These are phyloP conservation scores for Clavispora phyllophila DNA, from an alignment of 805 yeast species.

Conservation along the genomic window DNA sequence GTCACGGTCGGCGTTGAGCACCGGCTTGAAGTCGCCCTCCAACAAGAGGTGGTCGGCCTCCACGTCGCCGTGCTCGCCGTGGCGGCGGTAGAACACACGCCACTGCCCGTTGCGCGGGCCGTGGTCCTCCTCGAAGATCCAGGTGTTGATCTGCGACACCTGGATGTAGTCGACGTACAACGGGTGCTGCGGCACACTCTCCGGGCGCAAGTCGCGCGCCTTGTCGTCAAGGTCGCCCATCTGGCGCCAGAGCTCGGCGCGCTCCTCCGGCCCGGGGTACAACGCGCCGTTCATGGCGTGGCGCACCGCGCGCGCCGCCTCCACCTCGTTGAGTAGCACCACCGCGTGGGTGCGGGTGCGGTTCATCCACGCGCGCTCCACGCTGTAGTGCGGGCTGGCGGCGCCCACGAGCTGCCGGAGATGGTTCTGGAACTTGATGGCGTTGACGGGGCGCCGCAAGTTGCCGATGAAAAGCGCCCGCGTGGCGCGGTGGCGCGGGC, in stretches of 20 bases:
- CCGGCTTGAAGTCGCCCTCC: constrained; percentile 11
- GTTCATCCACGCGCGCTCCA: constrained; percentile 45
- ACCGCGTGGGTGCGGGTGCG: constrained; percentile 38
- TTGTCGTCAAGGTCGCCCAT: background rate
- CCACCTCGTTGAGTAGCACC: constrained; percentile 34
- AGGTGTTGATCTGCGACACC: constrained; percentile 39
- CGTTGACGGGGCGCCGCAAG: constrained; percentile 34
- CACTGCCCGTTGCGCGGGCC: constrained; percentile 44
- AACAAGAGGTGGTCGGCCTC: constrained; percentile 29
- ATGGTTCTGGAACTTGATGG: constrained; percentile 32
- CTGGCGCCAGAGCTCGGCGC: constrained; percentile 14
- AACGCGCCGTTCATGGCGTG: constrained; percentile 27
- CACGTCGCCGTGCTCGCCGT: constrained; percentile 24
- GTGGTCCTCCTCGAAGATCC: constrained; percentile 43
- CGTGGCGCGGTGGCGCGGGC: constrained; percentile 32
- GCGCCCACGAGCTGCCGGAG: constrained; percentile 25
- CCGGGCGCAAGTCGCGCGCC: constrained; percentile 3
- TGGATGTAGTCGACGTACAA: constrained; percentile 42
- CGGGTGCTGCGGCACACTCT: constrained; percentile 14
- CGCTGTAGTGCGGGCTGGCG: constrained; percentile 9
- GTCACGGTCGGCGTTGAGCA: background rate
- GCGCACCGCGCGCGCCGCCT: constrained; percentile 36
- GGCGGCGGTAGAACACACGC: constrained; percentile 33
- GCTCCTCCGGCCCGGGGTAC: constrained; percentile 29
- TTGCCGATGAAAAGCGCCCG: constrained; percentile 44